Base-by-base conservation (phyloP, 306 rosid species). In the Quillaja saponaria region DNA sequence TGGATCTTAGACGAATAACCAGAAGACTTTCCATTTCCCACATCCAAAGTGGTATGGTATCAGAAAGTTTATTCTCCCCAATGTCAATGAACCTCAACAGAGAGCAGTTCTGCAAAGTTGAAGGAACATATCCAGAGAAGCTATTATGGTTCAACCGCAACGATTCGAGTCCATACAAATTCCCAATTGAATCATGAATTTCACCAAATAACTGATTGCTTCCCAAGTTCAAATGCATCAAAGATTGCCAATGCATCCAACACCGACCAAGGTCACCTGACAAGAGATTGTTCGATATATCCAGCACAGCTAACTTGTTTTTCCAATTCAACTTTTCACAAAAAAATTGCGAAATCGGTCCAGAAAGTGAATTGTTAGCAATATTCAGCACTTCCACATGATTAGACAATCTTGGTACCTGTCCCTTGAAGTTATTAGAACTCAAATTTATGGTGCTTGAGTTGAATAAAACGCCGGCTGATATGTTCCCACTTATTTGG, bases 1-100 rank as follows among this genome's bases (percentile, higher is more conserved):
- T 75, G 12, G 80, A 68, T 49, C 80, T 34, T 15, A 75, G 45
- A 6, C 80, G 71, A 57, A 75, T 71, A 63, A 75, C 66, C 55
- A 62, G 68, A 39, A 75, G 63, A 57, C 19, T 19, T 19, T 49
- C 70, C 67, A 68, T 68, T 49, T 74, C n/a, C n/a, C n/a, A n/a
- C n/a, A n/a, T n/a, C n/a, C n/a, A n/a, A n/a, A n/a, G n/a, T n/a
- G n/a, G n/a, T 41, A 75, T 11, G 49, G 57, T 49, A 25, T n/a
- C 50, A 20, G 67, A 75, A 63, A 75, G 15, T 20, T 75, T 65
- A 60, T 68, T 75, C 4, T 75, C 52, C 6, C 75, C 80, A 35
- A 75, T 41, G 28, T 75, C 75, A 56, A 75, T 49, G 46, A 68
- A 42, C 58, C 57, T 63, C 80, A 75, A 8, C 52, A n/a, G 25